Base-by-base conservation (phyloP, 2,329 filamentous ascomycete genomes). In the Cephalotrichum gorgonifer region DNA sequence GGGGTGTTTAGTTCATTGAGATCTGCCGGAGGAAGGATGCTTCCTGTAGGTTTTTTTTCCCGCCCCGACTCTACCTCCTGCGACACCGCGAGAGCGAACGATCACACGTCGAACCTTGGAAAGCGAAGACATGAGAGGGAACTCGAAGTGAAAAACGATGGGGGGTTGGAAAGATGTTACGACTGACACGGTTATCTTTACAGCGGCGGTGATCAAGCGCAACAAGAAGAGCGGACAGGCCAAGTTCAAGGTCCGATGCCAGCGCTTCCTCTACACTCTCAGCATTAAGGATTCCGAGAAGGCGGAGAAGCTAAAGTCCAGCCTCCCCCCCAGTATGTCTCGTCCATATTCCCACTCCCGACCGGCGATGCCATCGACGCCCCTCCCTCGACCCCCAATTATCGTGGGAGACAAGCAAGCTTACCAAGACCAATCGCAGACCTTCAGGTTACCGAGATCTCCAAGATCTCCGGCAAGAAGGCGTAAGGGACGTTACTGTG, bases 241-340 rank as follows among this genome's bases (percentile, higher is more conserved):
- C 85, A 98, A 98, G 86, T 97, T 98, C 89, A 98, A 98, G 88
- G 91, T 98, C 81, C 88, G 93, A 74, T 97, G 93, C 86, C 80
- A 88, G 71, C 83, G 84, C 67, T 84, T 93, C 80, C 80, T 98
- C 62, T 98, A 98, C 86, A 96, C 93, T 62, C 85, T 98, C 64
- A 87, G 95, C 70, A 85, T 98, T 66, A 96, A 95, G 84, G 93
- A 98, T 77, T 81, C 83, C 67, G 93, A 96, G 71, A 97, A 97
- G 88, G 94, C 91, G 74, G 93, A 97, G 79, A 98, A 98, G 87
- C 85, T 98, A 62, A 97, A 96, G 89, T 91, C 97, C 83, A 89
- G 83, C 71, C 81, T 98, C 58, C 94, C 93, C 66, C 94, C 93
- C 64, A 87, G 93, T 98, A 90, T 65, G 88, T 76, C n/a, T 53